Conservation (phyloP, 2,329 filamentous ascomycete genomes). For the Parastagonospora nodorum region DNA sequence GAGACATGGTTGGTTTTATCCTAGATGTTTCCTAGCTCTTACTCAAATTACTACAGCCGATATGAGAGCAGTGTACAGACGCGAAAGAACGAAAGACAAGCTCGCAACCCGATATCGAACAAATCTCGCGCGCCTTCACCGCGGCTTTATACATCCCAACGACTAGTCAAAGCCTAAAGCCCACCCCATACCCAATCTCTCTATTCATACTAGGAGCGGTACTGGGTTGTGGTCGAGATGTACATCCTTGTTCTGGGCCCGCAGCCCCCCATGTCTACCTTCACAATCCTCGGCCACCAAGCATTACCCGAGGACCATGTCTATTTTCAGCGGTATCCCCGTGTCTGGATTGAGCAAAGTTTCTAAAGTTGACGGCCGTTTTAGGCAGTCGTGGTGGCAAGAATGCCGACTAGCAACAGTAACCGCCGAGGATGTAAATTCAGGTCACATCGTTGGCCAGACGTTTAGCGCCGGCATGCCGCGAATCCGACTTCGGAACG, state of each 20-base stretch:
- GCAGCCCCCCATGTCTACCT: background rate
- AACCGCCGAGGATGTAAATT: no score
- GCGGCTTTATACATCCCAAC: background rate
- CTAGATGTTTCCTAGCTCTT: constrained; percentile 3
- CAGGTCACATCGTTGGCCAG: no score
- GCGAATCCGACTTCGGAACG: no score
- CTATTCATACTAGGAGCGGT: background rate
- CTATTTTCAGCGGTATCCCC: no score
- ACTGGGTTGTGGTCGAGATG: background rate
- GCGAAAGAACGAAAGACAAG: constrained; percentile 1
- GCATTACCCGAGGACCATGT: no score
- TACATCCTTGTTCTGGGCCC: background rate
- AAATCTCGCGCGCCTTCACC: background rate
- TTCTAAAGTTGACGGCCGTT: no score
- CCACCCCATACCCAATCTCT: background rate
- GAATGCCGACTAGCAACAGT: no score
- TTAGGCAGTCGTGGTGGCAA: no score
- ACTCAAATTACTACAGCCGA: background rate
- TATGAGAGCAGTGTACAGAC: background rate
- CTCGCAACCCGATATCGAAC: background rate
- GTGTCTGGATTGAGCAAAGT: no score
- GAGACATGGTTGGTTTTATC: constrained; percentile 19
- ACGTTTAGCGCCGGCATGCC: no score
- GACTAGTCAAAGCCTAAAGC: no score
- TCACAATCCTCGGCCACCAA: background rate